Conservation (phyloP, 2,329 filamentous ascomycete genomes). For the Didymella exigua region DNA sequence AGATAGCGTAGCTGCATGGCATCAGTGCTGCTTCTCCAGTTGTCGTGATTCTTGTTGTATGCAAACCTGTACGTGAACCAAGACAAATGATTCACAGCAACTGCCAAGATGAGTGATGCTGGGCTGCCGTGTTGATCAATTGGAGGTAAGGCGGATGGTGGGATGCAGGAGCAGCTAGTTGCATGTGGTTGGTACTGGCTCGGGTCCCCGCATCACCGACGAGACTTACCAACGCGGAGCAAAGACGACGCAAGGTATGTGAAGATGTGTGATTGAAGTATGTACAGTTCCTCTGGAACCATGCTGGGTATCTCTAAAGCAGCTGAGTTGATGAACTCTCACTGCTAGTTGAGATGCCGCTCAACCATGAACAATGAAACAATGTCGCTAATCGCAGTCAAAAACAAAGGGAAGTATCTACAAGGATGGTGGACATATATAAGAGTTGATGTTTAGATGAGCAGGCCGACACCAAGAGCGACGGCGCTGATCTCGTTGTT, state of each 20-base stretch:
- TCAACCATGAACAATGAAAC: conserved; percentile 8
- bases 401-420: conserved; percentile 8
- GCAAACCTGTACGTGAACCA: neutral
- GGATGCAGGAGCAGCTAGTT: conserved; percentile 6
- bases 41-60: neutral
- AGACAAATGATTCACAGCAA: neutral
- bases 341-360: conserved; percentile 12
- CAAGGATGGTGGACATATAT: neutral
- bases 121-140: conserved; percentile 1
- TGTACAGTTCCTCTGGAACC: conserved; percentile 3
- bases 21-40: neutral
- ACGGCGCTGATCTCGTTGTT: conserved; percentile 26
- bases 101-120: neutral
- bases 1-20: neutral
- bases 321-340: conserved; percentile 3
- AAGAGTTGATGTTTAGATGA: conserved; percentile 20
- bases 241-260: neutral
- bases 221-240: neutral
- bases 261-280: conserved; percentile 12
- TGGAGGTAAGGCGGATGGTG: neutral
- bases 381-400: conserved; percentile 16
- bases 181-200: neutral
- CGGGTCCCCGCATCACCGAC: conserved; percentile 10
- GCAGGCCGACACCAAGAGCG: conserved; percentile 26
- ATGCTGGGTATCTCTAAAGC: conserved; percentile 18